Percentiles rank a stretch among this genome's conserved stretches.
phyloP scores from a whole-genome alignment of 306 rosid species.

The Vigna radiata region DNA sequence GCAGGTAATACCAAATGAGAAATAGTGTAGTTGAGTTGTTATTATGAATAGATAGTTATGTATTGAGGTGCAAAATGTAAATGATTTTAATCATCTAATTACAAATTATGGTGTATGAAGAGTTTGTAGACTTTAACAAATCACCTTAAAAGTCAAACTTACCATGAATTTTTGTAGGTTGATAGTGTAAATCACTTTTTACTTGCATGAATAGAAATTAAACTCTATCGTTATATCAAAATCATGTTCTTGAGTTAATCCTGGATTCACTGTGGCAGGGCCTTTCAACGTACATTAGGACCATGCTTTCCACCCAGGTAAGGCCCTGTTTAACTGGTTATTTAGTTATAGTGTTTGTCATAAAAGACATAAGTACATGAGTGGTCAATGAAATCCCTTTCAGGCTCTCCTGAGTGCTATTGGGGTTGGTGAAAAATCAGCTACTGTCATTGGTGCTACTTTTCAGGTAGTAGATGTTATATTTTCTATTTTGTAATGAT shows the following conservation, averaged over 20 bases:
- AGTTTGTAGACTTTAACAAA: background rate
- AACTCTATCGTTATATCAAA: background rate
- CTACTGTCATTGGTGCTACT: constrained; percentile 95
- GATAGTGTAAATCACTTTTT: background rate
- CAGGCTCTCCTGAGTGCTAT: constrained; percentile 94
- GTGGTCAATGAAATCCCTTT: constrained; percentile 34
- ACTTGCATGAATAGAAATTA: background rate
- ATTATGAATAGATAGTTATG: background rate
- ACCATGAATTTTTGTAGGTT: background rate
- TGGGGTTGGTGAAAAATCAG: constrained; percentile 98
- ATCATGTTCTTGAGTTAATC: constrained; percentile 34
- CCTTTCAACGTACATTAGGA: constrained; percentile 89
- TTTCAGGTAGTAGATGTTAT: constrained; percentile 75
- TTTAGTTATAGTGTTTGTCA: background rate
- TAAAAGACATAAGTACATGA: background rate
- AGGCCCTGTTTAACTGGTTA: constrained; percentile 35
- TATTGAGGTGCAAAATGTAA: background rate
- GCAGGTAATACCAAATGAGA: constrained; percentile 64
- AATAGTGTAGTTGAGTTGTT: background rate
- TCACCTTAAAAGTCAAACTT: background rate
- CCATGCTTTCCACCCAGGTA: constrained; percentile 99
- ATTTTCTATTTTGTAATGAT: constrained; percentile 16
- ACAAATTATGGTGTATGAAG: background rate
- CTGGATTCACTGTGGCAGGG: constrained; percentile 59
- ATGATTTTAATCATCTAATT: background rate